Evolutionary conservation across 306 rosid species (phyloP).

Genomic region (Echinosophora koreensis): DNA sequence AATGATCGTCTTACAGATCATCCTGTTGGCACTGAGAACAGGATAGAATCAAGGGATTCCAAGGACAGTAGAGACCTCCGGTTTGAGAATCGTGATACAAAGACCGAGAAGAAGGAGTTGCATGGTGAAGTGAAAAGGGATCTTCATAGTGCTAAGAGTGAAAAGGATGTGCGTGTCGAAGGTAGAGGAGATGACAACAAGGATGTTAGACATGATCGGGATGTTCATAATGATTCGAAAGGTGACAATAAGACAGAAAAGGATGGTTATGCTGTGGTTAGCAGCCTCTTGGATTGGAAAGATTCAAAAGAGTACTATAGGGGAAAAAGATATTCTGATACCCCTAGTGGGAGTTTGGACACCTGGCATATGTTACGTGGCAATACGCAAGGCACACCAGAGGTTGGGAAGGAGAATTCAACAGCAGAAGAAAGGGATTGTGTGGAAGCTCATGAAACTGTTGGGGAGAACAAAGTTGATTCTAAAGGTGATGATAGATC

Average conservation of each 20-base stretch:
- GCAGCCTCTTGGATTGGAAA: slow-evolving; percentile 71
- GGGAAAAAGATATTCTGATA: slow-evolving; percentile 80
- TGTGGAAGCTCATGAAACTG: slow-evolving; percentile 76
- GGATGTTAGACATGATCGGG: slow-evolving; percentile 72
- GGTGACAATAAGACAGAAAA: slow-evolving; percentile 70
- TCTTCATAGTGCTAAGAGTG: slow-evolving; percentile 68
- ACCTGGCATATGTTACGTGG: slow-evolving; percentile 64
- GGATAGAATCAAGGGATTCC: slow-evolving; percentile 72
- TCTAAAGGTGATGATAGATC: slow-evolving; percentile 82
- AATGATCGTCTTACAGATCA: slow-evolving; percentile 64
- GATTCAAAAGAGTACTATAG: slow-evolving; percentile 81
- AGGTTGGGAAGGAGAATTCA: slow-evolving; percentile 72
- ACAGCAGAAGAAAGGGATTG: slow-evolving; percentile 65
- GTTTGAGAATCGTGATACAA: slow-evolving; percentile 75
- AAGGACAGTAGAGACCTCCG: slow-evolving; percentile 73
- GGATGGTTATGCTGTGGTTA: slow-evolving; percentile 59
- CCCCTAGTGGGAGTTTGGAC: slow-evolving; percentile 63
- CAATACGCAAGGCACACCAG: slow-evolving; percentile 61
- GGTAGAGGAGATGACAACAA: slow-evolving; percentile 76
- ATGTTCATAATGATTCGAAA: slow-evolving; percentile 66
- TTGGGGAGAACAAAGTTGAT: slow-evolving; percentile 85
- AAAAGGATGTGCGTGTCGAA: slow-evolving; percentile 72
- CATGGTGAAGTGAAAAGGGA: slow-evolving; percentile 70
- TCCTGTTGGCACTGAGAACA: slow-evolving; percentile 62
- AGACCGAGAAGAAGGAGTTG: slow-evolving; percentile 71